Percentiles rank a stretch among this genome's conserved stretches.
These are phyloP conservation scores for Chloropicon primus DNA, from an alignment of 139 green algal genomes.

Conservation along the genomic window DNA sequence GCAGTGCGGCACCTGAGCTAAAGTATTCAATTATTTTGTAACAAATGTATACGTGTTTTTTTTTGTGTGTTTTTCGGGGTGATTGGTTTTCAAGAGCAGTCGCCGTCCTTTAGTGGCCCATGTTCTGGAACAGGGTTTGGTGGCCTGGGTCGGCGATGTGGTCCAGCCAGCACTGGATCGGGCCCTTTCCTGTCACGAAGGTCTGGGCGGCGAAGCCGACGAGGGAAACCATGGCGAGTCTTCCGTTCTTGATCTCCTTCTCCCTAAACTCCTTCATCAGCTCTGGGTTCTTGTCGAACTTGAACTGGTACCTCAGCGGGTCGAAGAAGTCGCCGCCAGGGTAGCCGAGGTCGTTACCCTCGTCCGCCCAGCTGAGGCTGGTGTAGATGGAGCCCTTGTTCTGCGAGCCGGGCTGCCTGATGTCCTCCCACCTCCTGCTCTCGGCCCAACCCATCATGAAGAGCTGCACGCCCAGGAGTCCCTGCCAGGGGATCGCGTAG, in stretches of 20 bases:
- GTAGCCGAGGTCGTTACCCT: slow-evolving; percentile 16
- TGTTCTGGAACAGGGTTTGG: neutral
- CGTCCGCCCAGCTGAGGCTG: neutral
- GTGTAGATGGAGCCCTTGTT: slow-evolving; percentile 16
- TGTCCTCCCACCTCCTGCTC: slow-evolving; percentile 51
- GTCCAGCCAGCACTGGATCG: neutral
- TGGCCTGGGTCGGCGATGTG: neutral
- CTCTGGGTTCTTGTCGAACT: neutral
- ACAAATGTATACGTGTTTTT: neutral
- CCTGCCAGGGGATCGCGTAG: slow-evolving; percentile 15
- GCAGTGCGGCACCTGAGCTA: neutral
- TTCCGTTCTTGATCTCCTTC: slow-evolving; percentile 46
- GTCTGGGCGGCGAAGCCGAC: slow-evolving; percentile 54
- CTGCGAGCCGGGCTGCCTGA: neutral
- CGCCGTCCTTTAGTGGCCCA: neutral
- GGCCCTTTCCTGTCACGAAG: neutral
- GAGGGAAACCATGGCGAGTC: slow-evolving; percentile 52
- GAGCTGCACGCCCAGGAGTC: slow-evolving; percentile 50
- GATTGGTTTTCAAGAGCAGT: neutral
- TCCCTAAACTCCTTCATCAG: slow-evolving; percentile 23
- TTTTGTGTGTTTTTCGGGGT: neutral
- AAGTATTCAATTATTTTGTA: neutral
- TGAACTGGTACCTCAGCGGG: slow-evolving; percentile 4
- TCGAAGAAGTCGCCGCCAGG: slow-evolving; percentile 19
- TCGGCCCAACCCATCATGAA: slow-evolving; percentile 72